These are phyloP conservation scores for Yamadazyma laniorum DNA, from an alignment of 805 yeast genomes.

Conservation along the genomic window DNA sequence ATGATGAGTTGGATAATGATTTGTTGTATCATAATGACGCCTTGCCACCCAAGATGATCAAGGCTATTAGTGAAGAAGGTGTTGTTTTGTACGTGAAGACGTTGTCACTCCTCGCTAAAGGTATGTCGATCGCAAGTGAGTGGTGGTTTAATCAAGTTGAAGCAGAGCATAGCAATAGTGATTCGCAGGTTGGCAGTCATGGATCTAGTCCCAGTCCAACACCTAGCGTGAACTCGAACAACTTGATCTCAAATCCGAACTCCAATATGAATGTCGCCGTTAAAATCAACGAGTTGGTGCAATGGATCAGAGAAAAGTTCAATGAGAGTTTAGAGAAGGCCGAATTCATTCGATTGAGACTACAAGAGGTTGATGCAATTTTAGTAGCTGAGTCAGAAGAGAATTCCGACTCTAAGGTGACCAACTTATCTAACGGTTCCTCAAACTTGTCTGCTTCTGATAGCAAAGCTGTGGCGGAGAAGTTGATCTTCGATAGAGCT, in stretches of 20 bases:
- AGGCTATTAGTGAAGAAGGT: constrained; percentile 77
- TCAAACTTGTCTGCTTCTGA: neutral
- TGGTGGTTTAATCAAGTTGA: constrained; percentile 75
- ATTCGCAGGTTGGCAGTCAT: neutral
- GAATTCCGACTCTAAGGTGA: neutral
- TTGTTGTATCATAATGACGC: constrained; percentile 37
- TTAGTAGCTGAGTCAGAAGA: constrained; percentile 17
- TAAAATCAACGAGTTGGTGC: constrained; percentile 68
- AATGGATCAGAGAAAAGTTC: constrained; percentile 87
- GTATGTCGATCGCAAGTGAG: constrained; percentile 79
- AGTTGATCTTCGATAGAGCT: constrained; percentile 87
- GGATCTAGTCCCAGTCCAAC: constrained; percentile 7
- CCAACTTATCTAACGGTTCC: neutral
- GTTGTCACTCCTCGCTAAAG: constrained; percentile 74
- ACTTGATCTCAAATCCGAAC: constrained; percentile 9
- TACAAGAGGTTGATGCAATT: constrained; percentile 48
- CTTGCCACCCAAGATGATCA: constrained; percentile 57
- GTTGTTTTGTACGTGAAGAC: constrained; percentile 82
- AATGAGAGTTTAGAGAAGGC: constrained; percentile 89
- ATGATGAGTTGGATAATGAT: constrained; percentile 34
- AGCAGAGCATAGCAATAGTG: neutral
- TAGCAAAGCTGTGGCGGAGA: constrained; percentile 64
- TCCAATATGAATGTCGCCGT: constrained; percentile 23
- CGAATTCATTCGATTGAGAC: constrained; percentile 63
- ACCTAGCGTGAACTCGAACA: constrained; percentile 1